phyloP scores from a whole-genome alignment of 2,329 filamentous ascomycete genomes.

The Sphaerulina vaccinii region DNA sequence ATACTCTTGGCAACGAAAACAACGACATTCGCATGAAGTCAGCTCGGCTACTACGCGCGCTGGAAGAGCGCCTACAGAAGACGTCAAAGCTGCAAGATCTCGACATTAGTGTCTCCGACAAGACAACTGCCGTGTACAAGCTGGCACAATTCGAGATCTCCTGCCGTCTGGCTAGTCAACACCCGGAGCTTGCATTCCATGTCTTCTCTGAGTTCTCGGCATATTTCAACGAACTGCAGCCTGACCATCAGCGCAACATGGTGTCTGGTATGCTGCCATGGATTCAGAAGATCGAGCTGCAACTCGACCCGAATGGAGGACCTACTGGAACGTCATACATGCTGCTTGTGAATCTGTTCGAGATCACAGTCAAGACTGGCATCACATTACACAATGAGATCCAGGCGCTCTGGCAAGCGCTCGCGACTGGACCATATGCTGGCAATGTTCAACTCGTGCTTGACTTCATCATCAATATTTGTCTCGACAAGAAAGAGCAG shows the following conservation, averaged over 20 bases:
- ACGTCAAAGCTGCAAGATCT: constrained; percentile 94
- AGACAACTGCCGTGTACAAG: constrained; percentile 97
- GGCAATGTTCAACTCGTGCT: constrained; percentile 93
- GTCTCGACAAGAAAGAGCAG: constrained; percentile 89
- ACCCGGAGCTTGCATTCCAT: constrained; percentile 84
- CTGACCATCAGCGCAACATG: constrained; percentile 85
- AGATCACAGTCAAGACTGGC: constrained; percentile 92
- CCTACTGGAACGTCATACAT: constrained; percentile 93
- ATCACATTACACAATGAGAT: constrained; percentile 91
- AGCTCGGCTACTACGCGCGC: constrained; percentile 70
- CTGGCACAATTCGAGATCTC: constrained; percentile 96
- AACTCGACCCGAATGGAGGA: constrained; percentile 85
- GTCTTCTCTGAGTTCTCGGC: constrained; percentile 94
- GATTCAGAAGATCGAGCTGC: constrained; percentile 91
- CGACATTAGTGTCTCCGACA: constrained; percentile 97
- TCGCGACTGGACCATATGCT: constrained; percentile 87
- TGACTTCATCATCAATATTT: constrained; percentile 94
- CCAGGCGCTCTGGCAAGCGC: constrained; percentile 92
- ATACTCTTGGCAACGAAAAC: constrained; percentile 88
- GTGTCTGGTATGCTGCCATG: constrained; percentile 92
- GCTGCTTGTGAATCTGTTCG: constrained; percentile 87
- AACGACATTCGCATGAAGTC: constrained; percentile 88
- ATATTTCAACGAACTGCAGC: constrained; percentile 84
- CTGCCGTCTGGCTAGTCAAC: constrained; percentile 80
- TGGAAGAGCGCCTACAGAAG: constrained; percentile 75